Evolutionary conservation across 306 rosid species (phyloP).

Genomic region (Lithocarpus polystachyus): DNA sequence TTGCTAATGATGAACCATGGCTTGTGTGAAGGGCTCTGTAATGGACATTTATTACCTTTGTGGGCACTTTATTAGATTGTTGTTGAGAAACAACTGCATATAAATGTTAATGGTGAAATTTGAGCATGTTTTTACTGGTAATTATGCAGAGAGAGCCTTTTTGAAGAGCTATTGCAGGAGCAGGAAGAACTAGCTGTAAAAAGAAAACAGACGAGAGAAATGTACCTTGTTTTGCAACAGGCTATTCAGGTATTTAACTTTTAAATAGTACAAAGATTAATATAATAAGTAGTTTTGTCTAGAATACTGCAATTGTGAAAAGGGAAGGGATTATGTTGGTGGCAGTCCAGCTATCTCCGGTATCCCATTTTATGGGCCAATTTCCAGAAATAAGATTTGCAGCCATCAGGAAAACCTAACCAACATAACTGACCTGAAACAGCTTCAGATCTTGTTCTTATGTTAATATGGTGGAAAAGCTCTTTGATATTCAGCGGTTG

Average conservation of each 20-base stretch:
- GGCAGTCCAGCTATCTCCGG: background rate
- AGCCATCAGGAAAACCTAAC: background rate
- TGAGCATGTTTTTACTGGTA: constrained; percentile 3
- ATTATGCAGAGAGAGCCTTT: constrained; percentile 35
- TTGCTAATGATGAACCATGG: background rate
- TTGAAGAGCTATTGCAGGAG: constrained; percentile 44
- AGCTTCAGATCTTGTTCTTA: background rate
- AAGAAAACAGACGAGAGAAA: constrained; percentile 25
- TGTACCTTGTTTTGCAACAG: constrained; percentile 21
- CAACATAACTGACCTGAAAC: background rate
- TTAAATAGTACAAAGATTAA: background rate
- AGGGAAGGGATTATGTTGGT: background rate
- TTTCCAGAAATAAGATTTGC: background rate
- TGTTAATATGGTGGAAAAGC: too few species aligned
- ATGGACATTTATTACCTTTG: too few species aligned
- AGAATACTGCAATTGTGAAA: background rate
- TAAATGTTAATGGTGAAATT: background rate
- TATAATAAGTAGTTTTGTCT: background rate
- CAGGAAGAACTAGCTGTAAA: constrained; percentile 22
- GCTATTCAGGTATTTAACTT: constrained; percentile 28
- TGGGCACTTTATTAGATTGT: too few species aligned
- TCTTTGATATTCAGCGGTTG: background rate
- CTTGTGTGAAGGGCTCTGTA: background rate
- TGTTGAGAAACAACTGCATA: background rate
- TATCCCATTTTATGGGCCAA: background rate